phyloP scores from a whole-genome alignment of 805 yeast genomes.

The Trichomonascus vanleenenianus region DNA sequence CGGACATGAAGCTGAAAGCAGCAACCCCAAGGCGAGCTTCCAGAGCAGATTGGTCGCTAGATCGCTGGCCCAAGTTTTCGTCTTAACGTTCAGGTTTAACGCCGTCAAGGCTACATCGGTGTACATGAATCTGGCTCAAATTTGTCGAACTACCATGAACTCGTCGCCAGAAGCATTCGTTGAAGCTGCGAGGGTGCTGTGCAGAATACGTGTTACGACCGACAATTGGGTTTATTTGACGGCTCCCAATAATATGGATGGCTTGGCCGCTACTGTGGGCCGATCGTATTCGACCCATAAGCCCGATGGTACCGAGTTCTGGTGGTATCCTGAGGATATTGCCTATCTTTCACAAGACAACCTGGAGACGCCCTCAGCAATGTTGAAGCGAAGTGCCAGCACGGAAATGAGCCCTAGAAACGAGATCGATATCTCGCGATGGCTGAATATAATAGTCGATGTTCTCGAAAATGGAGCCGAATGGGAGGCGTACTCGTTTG shows the following conservation, averaged over 20 bases:
- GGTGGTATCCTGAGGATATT: slow-evolving; percentile 57
- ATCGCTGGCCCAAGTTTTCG: slow-evolving; percentile 24
- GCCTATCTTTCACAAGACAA: slow-evolving; percentile 40
- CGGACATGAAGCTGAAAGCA: not conserved
- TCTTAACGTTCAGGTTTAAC: slow-evolving; percentile 32
- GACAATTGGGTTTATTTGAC: slow-evolving; percentile 41
- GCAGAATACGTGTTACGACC: slow-evolving; percentile 45
- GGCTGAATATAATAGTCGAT: slow-evolving; percentile 45
- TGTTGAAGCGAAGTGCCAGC: slow-evolving; percentile 7
- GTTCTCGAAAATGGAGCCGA: slow-evolving; percentile 46
- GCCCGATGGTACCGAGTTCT: slow-evolving; percentile 26
- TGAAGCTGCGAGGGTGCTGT: slow-evolving; percentile 43
- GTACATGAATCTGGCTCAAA: slow-evolving; percentile 26
- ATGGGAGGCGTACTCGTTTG: slow-evolving; percentile 66
- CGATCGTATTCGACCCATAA: slow-evolving; percentile 33
- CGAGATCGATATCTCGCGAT: slow-evolving; percentile 38
- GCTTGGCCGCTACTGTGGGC: slow-evolving; percentile 51
- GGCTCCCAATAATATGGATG: slow-evolving; percentile 55
- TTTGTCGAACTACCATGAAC: slow-evolving; percentile 14
- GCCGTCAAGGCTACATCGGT: slow-evolving; percentile 31
- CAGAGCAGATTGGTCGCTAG: slow-evolving; percentile 17
- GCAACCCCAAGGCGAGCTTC: not conserved
- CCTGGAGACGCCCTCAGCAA: slow-evolving; percentile 34
- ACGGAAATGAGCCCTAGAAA: slow-evolving; percentile 8
- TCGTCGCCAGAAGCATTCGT: slow-evolving; percentile 27